Percentiles rank a stretch among this genome's conserved stretches.
phyloP scores from a whole-genome alignment of 2,329 filamentous ascomycete species.

The Colletotrichum agaves region DNA sequence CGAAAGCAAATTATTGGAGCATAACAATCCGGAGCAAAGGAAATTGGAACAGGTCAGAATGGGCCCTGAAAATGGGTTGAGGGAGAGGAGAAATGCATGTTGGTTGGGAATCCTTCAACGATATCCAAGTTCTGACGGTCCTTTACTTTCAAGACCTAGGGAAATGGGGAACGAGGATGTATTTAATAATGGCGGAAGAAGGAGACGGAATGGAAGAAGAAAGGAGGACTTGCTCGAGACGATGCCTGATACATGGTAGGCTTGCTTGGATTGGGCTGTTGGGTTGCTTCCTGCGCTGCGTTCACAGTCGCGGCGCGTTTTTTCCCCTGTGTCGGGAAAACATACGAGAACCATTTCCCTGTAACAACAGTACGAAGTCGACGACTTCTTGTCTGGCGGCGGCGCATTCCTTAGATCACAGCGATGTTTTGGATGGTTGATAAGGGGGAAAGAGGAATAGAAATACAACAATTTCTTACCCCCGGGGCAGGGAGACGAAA shows the following conservation, averaged over 20 bases:
- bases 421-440: not conserved
- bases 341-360: slow-evolving; percentile 10
- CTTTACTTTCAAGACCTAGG: slow-evolving; percentile 28
- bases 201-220: not conserved
- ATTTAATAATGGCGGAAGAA: slow-evolving; percentile 23
- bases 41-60: not conserved
- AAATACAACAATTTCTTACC: not conserved
- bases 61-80: too few relatives aligned
- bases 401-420: slow-evolving; percentile 26
- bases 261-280: slow-evolving; percentile 5
- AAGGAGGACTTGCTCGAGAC: not conserved
- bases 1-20: slow-evolving; percentile 35
- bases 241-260: slow-evolving; percentile 22
- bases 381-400: slow-evolving; percentile 23
- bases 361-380: slow-evolving; percentile 35
- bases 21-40: slow-evolving; percentile 26
- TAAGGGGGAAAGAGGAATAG: not conserved
- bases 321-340: too few relatives aligned
- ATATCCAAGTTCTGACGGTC: slow-evolving; percentile 27
- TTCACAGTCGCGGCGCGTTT: too few relatives aligned
- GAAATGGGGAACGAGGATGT: slow-evolving; percentile 2
- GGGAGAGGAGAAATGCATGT: not conserved
- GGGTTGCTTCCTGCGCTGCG: not conserved
- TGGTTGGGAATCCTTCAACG: slow-evolving; percentile 24
- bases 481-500: not conserved